A percentile compares a stretch with the other conserved stretches of the same genome.
Conservation (phyloP, 768 basidiomycete species). For the Tricholoma terreum region DNA sequence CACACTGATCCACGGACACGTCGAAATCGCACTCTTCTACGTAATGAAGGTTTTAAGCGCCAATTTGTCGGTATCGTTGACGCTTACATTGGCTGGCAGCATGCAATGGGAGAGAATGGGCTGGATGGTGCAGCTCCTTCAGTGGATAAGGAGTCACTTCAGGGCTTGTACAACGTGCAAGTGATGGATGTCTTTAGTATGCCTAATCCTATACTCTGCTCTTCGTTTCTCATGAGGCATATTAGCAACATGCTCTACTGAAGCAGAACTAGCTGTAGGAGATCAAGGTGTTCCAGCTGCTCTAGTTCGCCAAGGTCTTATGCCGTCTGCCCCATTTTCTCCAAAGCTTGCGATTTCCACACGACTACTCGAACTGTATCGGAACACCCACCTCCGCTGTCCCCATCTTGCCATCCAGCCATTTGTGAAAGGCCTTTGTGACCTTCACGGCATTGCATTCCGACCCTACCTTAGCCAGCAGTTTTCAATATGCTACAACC, state of each 20-base stretch:
- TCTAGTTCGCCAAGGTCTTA: constrained; percentile 20
- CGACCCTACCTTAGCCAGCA: constrained; percentile 15
- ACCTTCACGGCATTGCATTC: constrained; percentile 24
- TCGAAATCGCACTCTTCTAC: background rate
- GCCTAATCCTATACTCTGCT: background rate
- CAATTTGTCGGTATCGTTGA: constrained; percentile 9
- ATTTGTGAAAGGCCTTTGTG: constrained; percentile 27
- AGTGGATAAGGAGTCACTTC: background rate
- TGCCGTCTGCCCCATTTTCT: constrained; percentile 21
- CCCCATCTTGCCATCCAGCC: constrained; percentile 25
- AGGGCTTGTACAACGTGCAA: background rate
- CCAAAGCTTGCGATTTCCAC: constrained; percentile 18
- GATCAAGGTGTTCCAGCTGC: constrained; percentile 9
- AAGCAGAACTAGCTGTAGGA: background rate
- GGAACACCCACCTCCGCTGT: constrained; percentile 14
- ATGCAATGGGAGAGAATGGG: background rate
- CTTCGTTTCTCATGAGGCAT: background rate
- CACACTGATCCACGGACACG: background rate
- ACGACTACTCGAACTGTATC: constrained; percentile 21
- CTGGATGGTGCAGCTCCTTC: background rate
- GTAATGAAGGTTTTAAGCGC: background rate
- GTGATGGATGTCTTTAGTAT: constrained; percentile 8
- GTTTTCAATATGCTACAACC: constrained; percentile 24
- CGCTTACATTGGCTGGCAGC: constrained; percentile 11
- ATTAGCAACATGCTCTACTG: background rate